Conservation (phyloP, 169 alveolate genomes). For the Amoebophrya sp. region DNA sequence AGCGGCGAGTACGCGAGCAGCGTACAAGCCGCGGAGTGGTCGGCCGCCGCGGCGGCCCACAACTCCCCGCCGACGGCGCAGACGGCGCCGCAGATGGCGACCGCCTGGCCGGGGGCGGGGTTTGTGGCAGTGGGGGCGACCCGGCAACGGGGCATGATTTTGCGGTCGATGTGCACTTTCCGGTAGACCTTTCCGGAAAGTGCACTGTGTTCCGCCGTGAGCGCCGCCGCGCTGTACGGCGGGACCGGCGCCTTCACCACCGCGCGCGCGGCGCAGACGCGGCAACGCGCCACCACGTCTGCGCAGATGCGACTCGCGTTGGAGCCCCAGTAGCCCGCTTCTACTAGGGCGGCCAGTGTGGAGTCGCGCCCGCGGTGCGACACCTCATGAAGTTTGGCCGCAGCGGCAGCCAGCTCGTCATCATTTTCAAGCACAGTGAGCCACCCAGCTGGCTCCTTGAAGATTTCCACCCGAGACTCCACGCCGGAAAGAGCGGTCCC, state of each 20-base stretch:
- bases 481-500: not conserved
- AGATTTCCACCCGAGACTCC: not conserved
- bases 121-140: not conserved
- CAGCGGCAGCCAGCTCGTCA: not conserved
- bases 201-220: too few species aligned
- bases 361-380: not conserved
- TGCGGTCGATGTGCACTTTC: constrained; percentile 2
- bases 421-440: not conserved
- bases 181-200: too few species aligned
- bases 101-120: not conserved
- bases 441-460: not conserved
- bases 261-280: not conserved
- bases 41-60: not conserved
- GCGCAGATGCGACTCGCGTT: not conserved
- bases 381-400: not conserved
- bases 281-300: not conserved
- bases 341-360: not conserved
- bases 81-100: not conserved
- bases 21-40: not conserved
- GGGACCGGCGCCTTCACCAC: not conserved
- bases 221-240: not conserved
- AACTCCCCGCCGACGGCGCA: not conserved
- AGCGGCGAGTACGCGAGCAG: not conserved
- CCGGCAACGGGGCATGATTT: not conserved
- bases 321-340: not conserved